These are phyloP conservation scores for Rhodotorula paludigena DNA, from an alignment of 768 basidiomycete genomes.

Conservation along the genomic window DNA sequence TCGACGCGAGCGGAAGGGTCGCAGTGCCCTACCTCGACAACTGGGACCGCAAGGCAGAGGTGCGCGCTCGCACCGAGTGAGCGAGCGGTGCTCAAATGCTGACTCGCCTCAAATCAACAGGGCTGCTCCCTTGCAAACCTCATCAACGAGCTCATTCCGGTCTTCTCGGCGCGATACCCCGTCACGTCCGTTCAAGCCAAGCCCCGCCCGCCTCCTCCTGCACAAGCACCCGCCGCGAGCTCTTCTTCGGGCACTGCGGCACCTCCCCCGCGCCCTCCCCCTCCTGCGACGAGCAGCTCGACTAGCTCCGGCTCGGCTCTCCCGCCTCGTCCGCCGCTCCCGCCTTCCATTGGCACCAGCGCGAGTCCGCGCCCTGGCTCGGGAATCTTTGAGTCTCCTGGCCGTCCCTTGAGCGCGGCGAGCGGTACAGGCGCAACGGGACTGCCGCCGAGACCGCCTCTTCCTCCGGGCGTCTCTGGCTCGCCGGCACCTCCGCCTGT, in stretches of 20 bases:
- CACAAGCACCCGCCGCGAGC: neutral
- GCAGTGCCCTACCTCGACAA: conserved; percentile 63
- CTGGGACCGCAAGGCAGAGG: conserved; percentile 82
- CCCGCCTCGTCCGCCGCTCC: neutral
- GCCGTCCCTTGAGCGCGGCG: neutral
- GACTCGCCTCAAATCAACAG: conserved; percentile 48
- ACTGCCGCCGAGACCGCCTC: conserved; percentile 20
- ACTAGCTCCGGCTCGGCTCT: neutral
- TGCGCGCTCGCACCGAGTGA: conserved; percentile 52
- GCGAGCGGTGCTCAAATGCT: neutral
- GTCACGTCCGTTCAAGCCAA: conserved; percentile 1
- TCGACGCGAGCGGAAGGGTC: conserved; percentile 77
- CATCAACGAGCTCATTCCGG: conserved; percentile 68
- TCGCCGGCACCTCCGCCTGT: conserved; percentile 1
- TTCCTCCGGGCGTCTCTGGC: conserved; percentile 7
- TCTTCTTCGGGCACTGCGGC: conserved; percentile 37
- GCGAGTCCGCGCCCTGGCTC: neutral
- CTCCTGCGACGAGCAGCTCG: conserved; percentile 44
- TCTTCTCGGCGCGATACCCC: conserved; percentile 55
- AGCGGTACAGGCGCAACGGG: no score
- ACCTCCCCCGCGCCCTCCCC: conserved; percentile 47
- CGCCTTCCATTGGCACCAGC: neutral
- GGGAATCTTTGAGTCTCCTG: neutral
- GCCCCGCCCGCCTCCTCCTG: conserved; percentile 35
- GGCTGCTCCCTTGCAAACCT: conserved; percentile 70